Percentiles rank a stretch among this genome's conserved stretches.
Evolutionary conservation across 208 protist species (phyloP).

Genomic region (Endotrypanum monterogeii): DNA sequence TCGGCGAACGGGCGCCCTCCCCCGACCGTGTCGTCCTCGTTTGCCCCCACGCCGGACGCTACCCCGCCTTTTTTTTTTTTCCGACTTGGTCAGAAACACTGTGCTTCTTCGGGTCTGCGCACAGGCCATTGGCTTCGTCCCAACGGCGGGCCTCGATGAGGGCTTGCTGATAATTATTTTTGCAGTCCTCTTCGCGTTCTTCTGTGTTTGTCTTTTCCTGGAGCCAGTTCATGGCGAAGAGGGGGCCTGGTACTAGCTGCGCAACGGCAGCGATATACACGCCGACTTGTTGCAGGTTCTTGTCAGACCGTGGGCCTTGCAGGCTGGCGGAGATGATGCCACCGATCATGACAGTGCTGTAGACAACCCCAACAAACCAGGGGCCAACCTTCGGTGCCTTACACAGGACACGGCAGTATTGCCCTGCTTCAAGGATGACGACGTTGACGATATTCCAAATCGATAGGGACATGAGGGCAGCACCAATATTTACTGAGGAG

Average conservation of each 20-base stretch:
- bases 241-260: slow-evolving; percentile 51
- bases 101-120: no score
- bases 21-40: no score
- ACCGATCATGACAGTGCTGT: slow-evolving; percentile 52
- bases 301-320: slow-evolving; percentile 56
- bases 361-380: slow-evolving; percentile 65
- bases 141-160: no score
- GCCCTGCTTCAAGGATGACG: slow-evolving; percentile 74
- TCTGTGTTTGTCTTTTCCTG: slow-evolving; percentile 58
- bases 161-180: no score
- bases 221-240: slow-evolving; percentile 71
- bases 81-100: no score
- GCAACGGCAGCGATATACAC: slow-evolving; percentile 56
- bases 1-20: no score
- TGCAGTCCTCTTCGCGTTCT: slow-evolving; percentile 51
- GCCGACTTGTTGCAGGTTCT: slow-evolving; percentile 37
- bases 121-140: no score
- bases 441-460: slow-evolving; percentile 60
- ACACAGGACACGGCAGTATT: slow-evolving; percentile 75
- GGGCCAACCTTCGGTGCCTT: slow-evolving; percentile 42
- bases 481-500: slow-evolving; percentile 34
- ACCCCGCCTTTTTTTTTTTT: no score
- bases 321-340: slow-evolving; percentile 43
- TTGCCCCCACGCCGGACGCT: no score
- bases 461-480: slow-evolving; percentile 55